Evolutionary conservation across 2,329 filamentous ascomycete species (phyloP).

Genomic region (Parasarocladium wereldwijsianum): DNA sequence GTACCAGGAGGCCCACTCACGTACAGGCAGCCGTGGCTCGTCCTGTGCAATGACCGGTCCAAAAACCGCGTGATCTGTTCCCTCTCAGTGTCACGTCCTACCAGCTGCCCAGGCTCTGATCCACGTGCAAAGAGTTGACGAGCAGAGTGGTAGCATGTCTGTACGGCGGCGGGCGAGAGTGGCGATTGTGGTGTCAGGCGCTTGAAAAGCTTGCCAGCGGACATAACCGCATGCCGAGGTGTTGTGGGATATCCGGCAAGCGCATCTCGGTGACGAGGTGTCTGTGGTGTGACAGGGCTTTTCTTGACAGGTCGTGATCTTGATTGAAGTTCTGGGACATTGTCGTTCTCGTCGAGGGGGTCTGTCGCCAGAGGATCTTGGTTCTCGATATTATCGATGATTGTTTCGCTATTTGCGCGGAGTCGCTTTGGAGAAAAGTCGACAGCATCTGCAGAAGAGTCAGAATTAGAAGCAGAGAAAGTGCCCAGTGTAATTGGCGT

Average conservation of each 20-base stretch:
- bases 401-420: constrained; percentile 24
- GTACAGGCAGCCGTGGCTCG: constrained; percentile 70
- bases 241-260: constrained; percentile 59
- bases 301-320: constrained; percentile 18
- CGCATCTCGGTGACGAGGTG: constrained; percentile 67
- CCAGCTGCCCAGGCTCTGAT: constrained; percentile 56
- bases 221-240: constrained; percentile 70
- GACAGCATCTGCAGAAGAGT: constrained; percentile 9
- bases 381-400: constrained; percentile 50
- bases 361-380: constrained; percentile 35
- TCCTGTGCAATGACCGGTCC: constrained; percentile 25
- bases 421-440: constrained; percentile 29
- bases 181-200: constrained; percentile 68
- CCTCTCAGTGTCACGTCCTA: constrained; percentile 60
- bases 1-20: constrained; percentile 93
- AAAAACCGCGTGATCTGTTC: constrained; percentile 57
- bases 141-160: constrained; percentile 75
- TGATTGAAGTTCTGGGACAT: constrained; percentile 18
- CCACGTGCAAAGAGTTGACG: constrained; percentile 77
- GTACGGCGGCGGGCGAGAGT: constrained; percentile 49
- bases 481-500: too few relatives aligned
- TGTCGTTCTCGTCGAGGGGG: constrained; percentile 17
- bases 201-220: constrained; percentile 59
- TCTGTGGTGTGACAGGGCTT: constrained; percentile 52
- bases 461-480: too few relatives aligned